These are phyloP conservation scores for Toxicodendron radicans DNA, from an alignment of 345 rosid genomes.

Conservation along the genomic window DNA sequence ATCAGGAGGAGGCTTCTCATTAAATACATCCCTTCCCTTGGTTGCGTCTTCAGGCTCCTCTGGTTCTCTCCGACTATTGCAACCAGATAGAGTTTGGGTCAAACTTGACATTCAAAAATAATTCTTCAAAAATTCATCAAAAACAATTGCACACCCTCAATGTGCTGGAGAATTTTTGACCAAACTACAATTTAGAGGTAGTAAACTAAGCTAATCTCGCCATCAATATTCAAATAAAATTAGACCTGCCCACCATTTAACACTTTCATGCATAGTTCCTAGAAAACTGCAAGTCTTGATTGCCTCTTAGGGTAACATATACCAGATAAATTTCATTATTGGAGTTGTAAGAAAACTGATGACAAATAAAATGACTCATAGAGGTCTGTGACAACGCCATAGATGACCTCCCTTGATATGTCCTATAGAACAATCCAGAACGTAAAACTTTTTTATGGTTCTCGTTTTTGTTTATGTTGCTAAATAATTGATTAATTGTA, in stretches of 20 bases:
- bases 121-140: not conserved
- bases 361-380: not conserved
- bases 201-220: slow-evolving; percentile 1
- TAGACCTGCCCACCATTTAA: not conserved
- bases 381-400: not conserved
- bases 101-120: not conserved
- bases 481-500: not conserved
- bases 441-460: not conserved
- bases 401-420: not conserved
- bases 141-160: not conserved
- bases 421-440: too few relatives aligned
- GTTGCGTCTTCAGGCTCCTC: slow-evolving; percentile 97
- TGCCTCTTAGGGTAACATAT: not conserved
- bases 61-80: slow-evolving; percentile 83
- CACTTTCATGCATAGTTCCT: not conserved
- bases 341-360: not conserved
- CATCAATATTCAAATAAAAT: not conserved
- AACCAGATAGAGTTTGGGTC: slow-evolving; percentile 15
- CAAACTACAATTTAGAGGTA: not conserved
- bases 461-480: not conserved
- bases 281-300: not conserved
- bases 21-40: slow-evolving; percentile 92
- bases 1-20: slow-evolving; percentile 97
- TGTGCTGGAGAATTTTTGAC: not conserved
- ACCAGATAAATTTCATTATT: not conserved